phyloP scores from a whole-genome alignment of 352 stramenopile species.

The Peronosclerospora sorghi region DNA sequence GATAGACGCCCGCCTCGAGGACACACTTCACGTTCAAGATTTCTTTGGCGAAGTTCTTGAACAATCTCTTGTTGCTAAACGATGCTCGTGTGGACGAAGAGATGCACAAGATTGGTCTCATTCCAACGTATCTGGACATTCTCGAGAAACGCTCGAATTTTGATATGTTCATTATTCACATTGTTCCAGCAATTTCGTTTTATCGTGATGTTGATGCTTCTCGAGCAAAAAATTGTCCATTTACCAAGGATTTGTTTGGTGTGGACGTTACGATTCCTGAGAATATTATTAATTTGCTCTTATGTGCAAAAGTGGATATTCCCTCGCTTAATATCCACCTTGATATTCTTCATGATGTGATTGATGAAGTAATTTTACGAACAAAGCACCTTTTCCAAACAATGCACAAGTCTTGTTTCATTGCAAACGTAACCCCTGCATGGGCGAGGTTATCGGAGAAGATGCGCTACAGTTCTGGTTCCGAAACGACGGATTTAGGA shows the following conservation, averaged over 20 bases:
- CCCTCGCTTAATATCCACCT: slow-evolving; percentile 59
- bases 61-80: slow-evolving; percentile 65
- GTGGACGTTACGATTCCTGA: slow-evolving; percentile 29
- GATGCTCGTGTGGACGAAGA: slow-evolving; percentile 49
- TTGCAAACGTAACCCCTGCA: slow-evolving; percentile 49
- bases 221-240: slow-evolving; percentile 50
- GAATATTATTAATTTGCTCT: slow-evolving; percentile 46
- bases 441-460: slow-evolving; percentile 52
- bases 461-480: slow-evolving; percentile 26
- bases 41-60: slow-evolving; percentile 69
- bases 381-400: slow-evolving; percentile 46
- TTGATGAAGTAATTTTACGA: slow-evolving; percentile 63
- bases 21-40: too few relatives aligned
- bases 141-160: slow-evolving; percentile 64
- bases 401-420: slow-evolving; percentile 59
- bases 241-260: slow-evolving; percentile 68
- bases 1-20: too few relatives aligned
- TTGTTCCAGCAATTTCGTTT: slow-evolving; percentile 69
- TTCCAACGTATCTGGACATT: slow-evolving; percentile 57
- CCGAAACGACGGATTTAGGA: slow-evolving; percentile 20
- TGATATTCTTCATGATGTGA: slow-evolving; percentile 63
- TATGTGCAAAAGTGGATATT: slow-evolving; percentile 54
- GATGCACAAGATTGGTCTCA: slow-evolving; percentile 45
- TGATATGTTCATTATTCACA: slow-evolving; percentile 82
- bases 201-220: slow-evolving; percentile 55